phyloP scores from a whole-genome alignment of 768 basidiomycete genomes.

The Tricholoma saponaceum region DNA sequence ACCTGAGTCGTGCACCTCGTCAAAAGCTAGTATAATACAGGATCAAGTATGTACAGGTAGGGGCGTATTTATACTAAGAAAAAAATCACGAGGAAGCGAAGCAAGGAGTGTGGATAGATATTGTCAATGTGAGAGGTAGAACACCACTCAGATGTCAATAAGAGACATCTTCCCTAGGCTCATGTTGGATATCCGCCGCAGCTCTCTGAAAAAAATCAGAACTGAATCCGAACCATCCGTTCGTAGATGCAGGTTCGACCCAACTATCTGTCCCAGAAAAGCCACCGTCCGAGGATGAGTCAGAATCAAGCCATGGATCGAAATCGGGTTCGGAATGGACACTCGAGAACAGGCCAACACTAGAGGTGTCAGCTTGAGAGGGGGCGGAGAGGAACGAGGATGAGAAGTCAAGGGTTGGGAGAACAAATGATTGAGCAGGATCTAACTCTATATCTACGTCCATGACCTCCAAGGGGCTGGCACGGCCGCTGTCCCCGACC shows the following conservation, averaged over 20 bases:
- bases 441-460: conserved; percentile 32
- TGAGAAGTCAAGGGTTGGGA: conserved; percentile 77
- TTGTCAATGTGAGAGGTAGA: too few species aligned
- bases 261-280: conserved; percentile 11
- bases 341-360: conserved; percentile 3
- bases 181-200: not conserved
- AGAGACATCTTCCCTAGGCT: too few species aligned
- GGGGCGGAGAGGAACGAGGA: conserved; percentile 34
- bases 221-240: conserved; percentile 39
- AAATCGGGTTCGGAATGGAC: conserved; percentile 21
- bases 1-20: too few species aligned
- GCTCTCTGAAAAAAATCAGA: conserved; percentile 26
- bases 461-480: conserved; percentile 11
- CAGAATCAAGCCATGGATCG: conserved; percentile 29
- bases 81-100: too few species aligned
- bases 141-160: too few species aligned
- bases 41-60: too few species aligned
- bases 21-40: too few species aligned
- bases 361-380: conserved; percentile 8
- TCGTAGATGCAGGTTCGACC: conserved; percentile 26
- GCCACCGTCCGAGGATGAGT: conserved; percentile 15
- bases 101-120: not conserved
- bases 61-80: too few species aligned
- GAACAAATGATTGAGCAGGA: conserved; percentile 62
- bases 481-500: conserved; percentile 9